phyloP scores from a whole-genome alignment of 768 basidiomycete species.

The Amanita exitialis region DNA sequence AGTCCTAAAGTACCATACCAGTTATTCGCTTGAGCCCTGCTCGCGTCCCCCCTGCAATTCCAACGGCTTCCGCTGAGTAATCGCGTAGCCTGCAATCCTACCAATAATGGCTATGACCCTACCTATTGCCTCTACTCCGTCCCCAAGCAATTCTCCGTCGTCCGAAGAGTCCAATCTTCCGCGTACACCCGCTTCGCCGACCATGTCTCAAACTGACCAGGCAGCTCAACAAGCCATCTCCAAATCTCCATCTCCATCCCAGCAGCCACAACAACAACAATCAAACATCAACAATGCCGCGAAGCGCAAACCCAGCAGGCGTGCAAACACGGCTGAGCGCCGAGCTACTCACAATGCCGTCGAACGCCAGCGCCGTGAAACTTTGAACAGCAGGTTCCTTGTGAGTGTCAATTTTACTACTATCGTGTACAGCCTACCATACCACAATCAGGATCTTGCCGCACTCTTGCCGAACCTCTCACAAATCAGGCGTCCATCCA shows the following conservation, averaged over 20 bases:
- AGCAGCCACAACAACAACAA: constrained; percentile 8
- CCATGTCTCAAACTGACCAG: constrained; percentile 16
- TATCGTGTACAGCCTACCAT: not conserved
- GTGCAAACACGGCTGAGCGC: constrained; percentile 95
- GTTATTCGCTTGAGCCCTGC: constrained; percentile 57
- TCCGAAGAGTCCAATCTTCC: constrained; percentile 24
- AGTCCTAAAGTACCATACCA: constrained; percentile 23
- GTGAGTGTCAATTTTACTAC: constrained; percentile 27
- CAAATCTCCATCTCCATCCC: constrained; percentile 13
- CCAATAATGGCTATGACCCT: constrained; percentile 28
- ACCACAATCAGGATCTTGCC: constrained; percentile 69
- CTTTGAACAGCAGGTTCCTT: constrained; percentile 86
- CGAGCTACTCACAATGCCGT: constrained; percentile 96
- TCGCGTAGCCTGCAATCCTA: constrained; percentile 25
- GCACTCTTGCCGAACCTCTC: constrained; percentile 85
- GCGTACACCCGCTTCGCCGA: constrained; percentile 33
- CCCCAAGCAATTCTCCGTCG: constrained; percentile 16
- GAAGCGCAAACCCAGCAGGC: constrained; percentile 77
- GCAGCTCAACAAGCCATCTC: constrained; percentile 5
- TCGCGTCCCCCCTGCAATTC: constrained; percentile 33
- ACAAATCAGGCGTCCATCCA: constrained; percentile 87
- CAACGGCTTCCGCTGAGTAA: constrained; percentile 32
- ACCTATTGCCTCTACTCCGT: constrained; percentile 16
- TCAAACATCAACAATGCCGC: constrained; percentile 13
- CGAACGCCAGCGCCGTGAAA: constrained; percentile 88